phyloP scores from a whole-genome alignment of 2,329 filamentous ascomycete genomes.

The Pseudogymnoascus sp. region DNA sequence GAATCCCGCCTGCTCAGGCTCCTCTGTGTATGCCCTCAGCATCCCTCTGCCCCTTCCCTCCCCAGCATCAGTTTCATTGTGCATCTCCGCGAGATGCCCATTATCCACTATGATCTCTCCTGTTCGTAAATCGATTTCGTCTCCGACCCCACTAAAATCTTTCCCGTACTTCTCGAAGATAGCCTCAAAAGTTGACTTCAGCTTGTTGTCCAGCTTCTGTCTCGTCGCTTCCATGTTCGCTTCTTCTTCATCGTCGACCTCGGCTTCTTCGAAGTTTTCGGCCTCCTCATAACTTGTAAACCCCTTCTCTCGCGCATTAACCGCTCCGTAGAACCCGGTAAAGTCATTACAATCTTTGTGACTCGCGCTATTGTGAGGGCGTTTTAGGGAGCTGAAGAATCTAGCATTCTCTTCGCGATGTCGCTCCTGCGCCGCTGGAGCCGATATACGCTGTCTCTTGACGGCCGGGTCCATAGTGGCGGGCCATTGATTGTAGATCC shows the following conservation, averaged over 20 bases:
- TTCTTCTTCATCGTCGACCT: constrained; percentile 23
- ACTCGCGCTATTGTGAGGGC: not conserved
- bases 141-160: constrained; percentile 75
- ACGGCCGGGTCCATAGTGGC: not conserved
- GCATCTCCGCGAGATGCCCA: constrained; percentile 67
- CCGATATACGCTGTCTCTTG: too few relatives aligned
- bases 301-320: not conserved
- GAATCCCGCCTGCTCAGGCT: constrained; percentile 15
- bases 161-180: constrained; percentile 85
- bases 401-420: not conserved
- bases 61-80: constrained; percentile 47
- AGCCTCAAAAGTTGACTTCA: constrained; percentile 77
- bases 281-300: not conserved
- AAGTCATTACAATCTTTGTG: not conserved
- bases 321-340: not conserved
- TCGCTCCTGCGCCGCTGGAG: not conserved
- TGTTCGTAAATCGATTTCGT: constrained; percentile 81
- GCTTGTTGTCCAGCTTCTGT: constrained; percentile 58
- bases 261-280: not conserved
- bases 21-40: constrained; percentile 16
- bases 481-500: not conserved
- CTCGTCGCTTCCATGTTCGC: constrained; percentile 56
- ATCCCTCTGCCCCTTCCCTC: constrained; percentile 17
- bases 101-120: constrained; percentile 80
- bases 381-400: not conserved